These are phyloP conservation scores for Acidomyces sp. DNA, from an alignment of 495 filamentous ascomycete species.

Conservation along the genomic window DNA sequence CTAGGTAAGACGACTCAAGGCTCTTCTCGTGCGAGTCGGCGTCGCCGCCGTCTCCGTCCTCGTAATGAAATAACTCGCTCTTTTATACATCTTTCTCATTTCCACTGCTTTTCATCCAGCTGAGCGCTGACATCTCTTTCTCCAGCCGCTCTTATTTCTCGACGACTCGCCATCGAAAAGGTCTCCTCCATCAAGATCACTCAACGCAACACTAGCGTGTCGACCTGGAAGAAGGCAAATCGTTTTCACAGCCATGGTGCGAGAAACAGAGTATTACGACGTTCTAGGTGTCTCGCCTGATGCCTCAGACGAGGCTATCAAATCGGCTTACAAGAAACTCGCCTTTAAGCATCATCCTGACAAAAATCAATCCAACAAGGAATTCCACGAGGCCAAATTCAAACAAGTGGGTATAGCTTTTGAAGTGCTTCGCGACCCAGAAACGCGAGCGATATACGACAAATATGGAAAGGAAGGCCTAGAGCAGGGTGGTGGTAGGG, in stretches of 20 bases:
- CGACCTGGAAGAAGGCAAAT: too few species aligned
- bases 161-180: too few species aligned
- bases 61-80: too few species aligned
- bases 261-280: conserved; percentile 82
- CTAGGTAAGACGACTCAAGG: too few species aligned
- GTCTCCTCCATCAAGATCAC: too few species aligned
- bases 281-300: conserved; percentile 61
- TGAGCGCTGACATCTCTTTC: too few species aligned
- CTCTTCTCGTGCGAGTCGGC: too few species aligned
- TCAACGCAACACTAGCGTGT: too few species aligned
- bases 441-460: conserved; percentile 87
- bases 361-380: conserved; percentile 90
- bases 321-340: conserved; percentile 81
- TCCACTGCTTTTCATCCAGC: too few species aligned
- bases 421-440: conserved; percentile 78
- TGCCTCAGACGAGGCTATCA: conserved; percentile 65
- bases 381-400: conserved; percentile 92
- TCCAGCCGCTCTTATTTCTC: too few species aligned
- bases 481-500: conserved; percentile 64
- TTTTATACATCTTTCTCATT: too few species aligned
- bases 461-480: conserved; percentile 95
- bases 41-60: too few species aligned
- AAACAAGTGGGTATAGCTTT: conserved; percentile 94
- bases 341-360: conserved; percentile 89
- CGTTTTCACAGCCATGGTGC: conserved; percentile 60